These are phyloP conservation scores for Cerioporus squamosus DNA, from an alignment of 1,284 basidiomycete species.

Conservation along the genomic window DNA sequence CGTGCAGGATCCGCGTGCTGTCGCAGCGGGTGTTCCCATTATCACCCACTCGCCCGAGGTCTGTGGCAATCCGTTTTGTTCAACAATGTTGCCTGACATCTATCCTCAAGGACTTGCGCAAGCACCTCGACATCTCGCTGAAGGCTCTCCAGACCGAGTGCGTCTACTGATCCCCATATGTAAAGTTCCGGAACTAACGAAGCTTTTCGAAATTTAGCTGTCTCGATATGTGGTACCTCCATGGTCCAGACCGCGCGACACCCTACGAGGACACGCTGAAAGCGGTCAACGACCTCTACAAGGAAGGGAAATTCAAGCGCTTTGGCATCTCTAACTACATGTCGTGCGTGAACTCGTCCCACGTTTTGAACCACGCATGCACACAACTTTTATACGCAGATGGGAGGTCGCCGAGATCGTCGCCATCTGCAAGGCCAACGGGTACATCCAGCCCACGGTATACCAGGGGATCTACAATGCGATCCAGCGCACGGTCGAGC, in stretches of 20 bases:
- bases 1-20: background rate
- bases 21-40: background rate
- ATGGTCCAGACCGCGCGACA: conserved; percentile 54
- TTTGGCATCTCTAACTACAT: conserved; percentile 60
- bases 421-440: conserved; percentile 54
- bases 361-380: background rate
- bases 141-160: conserved; percentile 53
- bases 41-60: conserved; percentile 28
- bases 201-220: conserved; percentile 1
- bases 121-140: conserved; percentile 47
- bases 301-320: conserved; percentile 47
- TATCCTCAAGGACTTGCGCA: conserved; percentile 40
- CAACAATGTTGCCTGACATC: background rate
- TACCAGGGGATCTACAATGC: conserved; percentile 73
- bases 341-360: conserved; percentile 32
- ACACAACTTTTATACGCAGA: conserved; percentile 18
- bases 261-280: conserved; percentile 52
- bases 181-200: too few relatives aligned
- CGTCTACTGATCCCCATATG: conserved; percentile 8
- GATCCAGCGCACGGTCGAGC: conserved; percentile 54
- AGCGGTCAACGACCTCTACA: conserved; percentile 52
- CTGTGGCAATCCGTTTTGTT: background rate
- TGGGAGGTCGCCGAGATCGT: conserved; percentile 72
- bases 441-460: conserved; percentile 64
- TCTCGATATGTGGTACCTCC: conserved; percentile 57